A percentile compares a stretch with the other conserved stretches of the same genome.
phyloP scores from a whole-genome alignment of 2,329 filamentous ascomycete genomes.

The Calonectria ilicicola region DNA sequence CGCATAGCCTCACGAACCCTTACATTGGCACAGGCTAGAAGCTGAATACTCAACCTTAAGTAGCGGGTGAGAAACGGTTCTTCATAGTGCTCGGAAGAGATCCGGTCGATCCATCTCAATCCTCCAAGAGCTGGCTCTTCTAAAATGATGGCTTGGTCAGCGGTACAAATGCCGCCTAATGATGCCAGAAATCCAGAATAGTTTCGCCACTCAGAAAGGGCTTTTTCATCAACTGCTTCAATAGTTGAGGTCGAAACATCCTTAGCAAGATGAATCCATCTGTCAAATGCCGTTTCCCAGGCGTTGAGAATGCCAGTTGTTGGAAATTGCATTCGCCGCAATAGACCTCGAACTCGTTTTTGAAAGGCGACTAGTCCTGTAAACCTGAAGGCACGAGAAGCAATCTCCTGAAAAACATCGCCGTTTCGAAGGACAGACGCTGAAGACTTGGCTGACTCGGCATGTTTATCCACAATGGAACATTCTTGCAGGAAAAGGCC shows the following conservation, averaged over 20 bases:
- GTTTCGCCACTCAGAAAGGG: constrained; percentile 75
- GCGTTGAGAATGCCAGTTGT: constrained; percentile 75
- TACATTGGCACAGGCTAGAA: constrained; percentile 73
- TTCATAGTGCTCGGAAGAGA: constrained; percentile 69
- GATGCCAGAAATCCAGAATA: constrained; percentile 77
- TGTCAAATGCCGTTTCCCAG: constrained; percentile 75
- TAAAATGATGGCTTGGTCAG: constrained; percentile 66
- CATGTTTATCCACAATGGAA: constrained; percentile 63
- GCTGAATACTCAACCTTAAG: constrained; percentile 72
- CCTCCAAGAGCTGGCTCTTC: constrained; percentile 70
- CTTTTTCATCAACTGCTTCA: constrained; percentile 66
- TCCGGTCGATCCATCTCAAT: constrained; percentile 73
- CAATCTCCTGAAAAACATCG: constrained; percentile 71
- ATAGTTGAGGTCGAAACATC: constrained; percentile 67
- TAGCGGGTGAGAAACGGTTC: constrained; percentile 71
- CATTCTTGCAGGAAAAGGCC: constrained; percentile 73
- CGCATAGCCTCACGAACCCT: constrained; percentile 75
- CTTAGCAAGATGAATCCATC: constrained; percentile 73
- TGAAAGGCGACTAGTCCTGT: constrained; percentile 79
- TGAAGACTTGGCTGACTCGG: constrained; percentile 62
- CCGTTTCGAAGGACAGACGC: constrained; percentile 69
- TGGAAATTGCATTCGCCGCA: constrained; percentile 71
- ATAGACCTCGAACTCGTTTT: constrained; percentile 70
- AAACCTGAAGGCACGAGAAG: constrained; percentile 73
- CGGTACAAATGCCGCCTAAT: constrained; percentile 73